Evolutionary conservation across 2,329 filamentous ascomycete species (phyloP).

Genomic region (Didymella lethalis): DNA sequence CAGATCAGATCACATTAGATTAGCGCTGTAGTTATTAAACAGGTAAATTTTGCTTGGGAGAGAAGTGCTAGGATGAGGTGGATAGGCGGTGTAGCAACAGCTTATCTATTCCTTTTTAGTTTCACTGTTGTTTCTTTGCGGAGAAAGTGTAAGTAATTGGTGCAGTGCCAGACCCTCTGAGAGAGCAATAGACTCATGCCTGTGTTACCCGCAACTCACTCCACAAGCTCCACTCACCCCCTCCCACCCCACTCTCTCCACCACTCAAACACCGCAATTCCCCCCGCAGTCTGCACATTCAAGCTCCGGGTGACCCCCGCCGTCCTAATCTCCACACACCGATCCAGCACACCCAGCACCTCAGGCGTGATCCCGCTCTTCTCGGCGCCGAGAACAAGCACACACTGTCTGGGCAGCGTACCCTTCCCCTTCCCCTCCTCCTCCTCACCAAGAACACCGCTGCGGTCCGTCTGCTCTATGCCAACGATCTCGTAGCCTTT

Average conservation of each 20-base stretch:
- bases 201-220: too few species aligned
- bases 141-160: too few species aligned
- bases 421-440: conserved; percentile 29
- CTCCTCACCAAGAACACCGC: conserved; percentile 53
- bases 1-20: too few species aligned
- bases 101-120: too few species aligned
- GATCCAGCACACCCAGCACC: conserved; percentile 58
- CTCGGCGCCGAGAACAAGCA: conserved; percentile 61
- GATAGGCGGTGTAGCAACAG: too few species aligned
- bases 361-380: conserved; percentile 59
- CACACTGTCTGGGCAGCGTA: conserved; percentile 50
- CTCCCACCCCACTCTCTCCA: conserved; percentile 53
- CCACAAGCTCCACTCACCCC: not conserved
- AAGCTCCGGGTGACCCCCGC: conserved; percentile 61
- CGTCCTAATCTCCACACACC: conserved; percentile 62
- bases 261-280: conserved; percentile 61
- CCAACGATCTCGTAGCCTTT: conserved; percentile 61
- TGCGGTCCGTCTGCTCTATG: conserved; percentile 63
- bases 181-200: too few species aligned
- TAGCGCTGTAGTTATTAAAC: too few species aligned
- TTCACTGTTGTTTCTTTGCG: too few species aligned
- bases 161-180: too few species aligned
- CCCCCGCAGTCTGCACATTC: conserved; percentile 64
- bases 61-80: too few species aligned
- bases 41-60: too few species aligned